A percentile compares a stretch with the other conserved stretches of the same genome.
Evolutionary conservation across 1,284 basidiomycete species (phyloP).

Genomic region (Leccinum subfulvum): DNA sequence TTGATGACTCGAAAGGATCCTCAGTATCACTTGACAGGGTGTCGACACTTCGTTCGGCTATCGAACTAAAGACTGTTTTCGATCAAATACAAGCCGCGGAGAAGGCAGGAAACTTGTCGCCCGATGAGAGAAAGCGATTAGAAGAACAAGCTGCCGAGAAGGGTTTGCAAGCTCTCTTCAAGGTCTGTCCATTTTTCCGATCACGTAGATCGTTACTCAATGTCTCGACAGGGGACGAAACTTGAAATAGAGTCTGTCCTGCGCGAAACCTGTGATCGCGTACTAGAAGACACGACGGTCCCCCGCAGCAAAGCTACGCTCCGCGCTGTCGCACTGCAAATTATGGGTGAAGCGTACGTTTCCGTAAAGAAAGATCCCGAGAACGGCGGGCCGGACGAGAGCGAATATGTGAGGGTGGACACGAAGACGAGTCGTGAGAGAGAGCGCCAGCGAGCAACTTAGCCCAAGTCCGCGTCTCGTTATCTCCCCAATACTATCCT

Average conservation of each 20-base stretch:
- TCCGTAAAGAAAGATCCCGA: conserved; percentile 68
- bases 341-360: conserved; percentile 77
- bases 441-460: conserved; percentile 31
- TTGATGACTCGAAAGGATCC: conserved; percentile 1
- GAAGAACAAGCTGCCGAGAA: conserved; percentile 98
- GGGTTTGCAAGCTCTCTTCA: conserved; percentile 90
- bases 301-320: conserved; percentile 64
- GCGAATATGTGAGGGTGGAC: conserved; percentile 83
- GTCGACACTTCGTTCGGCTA: conserved; percentile 83
- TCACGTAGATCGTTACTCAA: neutral
- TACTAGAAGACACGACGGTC: conserved; percentile 63
- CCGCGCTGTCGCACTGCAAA: conserved; percentile 79
- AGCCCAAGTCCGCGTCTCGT: conserved; percentile 1
- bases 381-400: conserved; percentile 46
- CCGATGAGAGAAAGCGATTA: conserved; percentile 85
- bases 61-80: conserved; percentile 93
- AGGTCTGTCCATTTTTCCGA: conserved; percentile 44
- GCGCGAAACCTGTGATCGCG: conserved; percentile 88
- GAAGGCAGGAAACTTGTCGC: conserved; percentile 78
- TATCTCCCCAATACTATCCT: neutral
- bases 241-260: conserved; percentile 94
- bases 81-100: conserved; percentile 94
- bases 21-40: conserved; percentile 50
- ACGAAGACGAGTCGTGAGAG: conserved; percentile 60
- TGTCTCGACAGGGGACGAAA: conserved; percentile 72